Base-by-base conservation (phyloP, 768 basidiomycete species). In the Polyporus arcularius region DNA sequence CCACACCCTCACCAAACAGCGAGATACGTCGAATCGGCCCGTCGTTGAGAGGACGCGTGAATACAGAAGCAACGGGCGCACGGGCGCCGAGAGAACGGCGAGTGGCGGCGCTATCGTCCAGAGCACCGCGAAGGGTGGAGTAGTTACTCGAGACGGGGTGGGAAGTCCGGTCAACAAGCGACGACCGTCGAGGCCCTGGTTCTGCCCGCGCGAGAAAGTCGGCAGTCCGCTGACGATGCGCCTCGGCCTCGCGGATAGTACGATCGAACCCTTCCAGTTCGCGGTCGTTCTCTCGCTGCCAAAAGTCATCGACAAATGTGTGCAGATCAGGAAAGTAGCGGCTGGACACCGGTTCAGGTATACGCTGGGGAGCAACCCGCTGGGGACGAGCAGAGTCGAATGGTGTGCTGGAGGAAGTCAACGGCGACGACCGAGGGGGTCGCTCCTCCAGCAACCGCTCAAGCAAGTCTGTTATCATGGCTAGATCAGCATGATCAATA, bases 51-150 rank as follows among this genome's bases (percentile, higher is more conserved):
- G 35, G 35, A 35, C 35, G 35, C 35, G 35, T 35, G 35, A 11
- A 35, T 11, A 11, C 11, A 35, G 43, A 45, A 9, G 43, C 16
- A 16, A 9, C 14, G 16, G 43, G n/a, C 9, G 21, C 21, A 6
- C 11, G 46, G 14, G 46, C 2, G 26, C 21, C 6, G 21, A 14
- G 26, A 28, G 30, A 28, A 52, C 50, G 50, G 21, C 21, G 50
- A 9, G 31, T 39, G 38, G 32, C 21, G 32, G 51, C 40, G 7
- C 28, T 48, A 11, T 63, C 62, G 35, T 53, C 62, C 53, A 63
- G 41, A 8, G 62, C 62, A 15, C 58, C 57, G 12, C 62, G 53
- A 4, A 63, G 62, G 21, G 57, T 55, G 6, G 62, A 63, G n/a
- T 55, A 63, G 21, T 57, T 59, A 10, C 55, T 57, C 12, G 50